Evolutionary conservation across 495 filamentous ascomycete species (phyloP).

Genomic region (Clohesyomyces aquaticus): DNA sequence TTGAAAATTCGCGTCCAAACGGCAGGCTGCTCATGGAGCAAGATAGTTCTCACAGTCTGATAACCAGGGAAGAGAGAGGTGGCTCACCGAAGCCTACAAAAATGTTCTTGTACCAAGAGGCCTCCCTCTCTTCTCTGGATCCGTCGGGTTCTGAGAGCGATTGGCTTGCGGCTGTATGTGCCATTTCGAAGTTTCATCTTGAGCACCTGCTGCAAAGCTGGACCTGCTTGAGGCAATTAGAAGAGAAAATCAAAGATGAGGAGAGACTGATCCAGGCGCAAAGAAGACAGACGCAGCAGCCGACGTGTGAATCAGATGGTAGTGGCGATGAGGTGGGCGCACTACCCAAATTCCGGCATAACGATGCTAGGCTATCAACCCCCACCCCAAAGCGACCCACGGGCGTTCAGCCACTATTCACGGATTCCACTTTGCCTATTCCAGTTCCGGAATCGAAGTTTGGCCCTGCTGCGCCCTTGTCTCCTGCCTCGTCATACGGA

Average conservation of each 20-base stretch:
- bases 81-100: neutral
- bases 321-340: constrained; percentile 24
- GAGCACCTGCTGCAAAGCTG: constrained; percentile 30
- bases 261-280: constrained; percentile 12
- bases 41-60: constrained; percentile 19
- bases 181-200: constrained; percentile 18
- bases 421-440: constrained; percentile 20
- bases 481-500: constrained; percentile 30
- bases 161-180: constrained; percentile 21
- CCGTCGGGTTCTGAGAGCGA: constrained; percentile 13
- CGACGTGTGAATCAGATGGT: constrained; percentile 31
- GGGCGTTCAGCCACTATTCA: constrained; percentile 25
- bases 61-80: constrained; percentile 4
- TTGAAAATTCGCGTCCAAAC: constrained; percentile 15
- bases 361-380: neutral
- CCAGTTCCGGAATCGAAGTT: constrained; percentile 5
- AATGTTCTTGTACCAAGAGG: constrained; percentile 31
- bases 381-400: constrained; percentile 15
- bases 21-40: constrained; percentile 15
- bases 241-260: constrained; percentile 13
- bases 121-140: constrained; percentile 15
- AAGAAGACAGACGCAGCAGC: constrained; percentile 34
- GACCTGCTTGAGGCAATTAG: constrained; percentile 29
- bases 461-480: constrained; percentile 20
- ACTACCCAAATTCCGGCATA: constrained; percentile 13